Base-by-base conservation (phyloP, 1,139 yeast genomes). In the Saccharomyces hybrid region DNA sequence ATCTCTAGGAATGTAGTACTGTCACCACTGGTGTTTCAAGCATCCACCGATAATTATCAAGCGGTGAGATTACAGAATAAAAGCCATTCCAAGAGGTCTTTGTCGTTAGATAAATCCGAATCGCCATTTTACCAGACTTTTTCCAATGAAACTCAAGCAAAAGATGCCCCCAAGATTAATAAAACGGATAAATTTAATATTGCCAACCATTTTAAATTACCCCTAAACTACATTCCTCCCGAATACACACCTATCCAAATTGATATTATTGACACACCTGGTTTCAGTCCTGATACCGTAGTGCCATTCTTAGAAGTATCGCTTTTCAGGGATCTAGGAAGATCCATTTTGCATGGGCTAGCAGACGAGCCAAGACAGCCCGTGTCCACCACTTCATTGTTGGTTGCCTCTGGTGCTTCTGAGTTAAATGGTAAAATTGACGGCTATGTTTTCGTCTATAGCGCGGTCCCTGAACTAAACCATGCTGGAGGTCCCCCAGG, bases 221-320 rank as follows among this genome's bases (percentile, higher is more conserved):
- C 69, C 0, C 54, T 54, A 0, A 73, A 70, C 32, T 70, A 76
- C 55, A 56, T 62, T 0, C 74, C 75, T 0, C 86, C 86, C 0
- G 67, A 69, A 2, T 72, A 80, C 13, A 73, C 86, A 0, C 88
- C 90, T 0, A 78, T 85, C 7, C 67, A 82, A 38, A 73, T 84
- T 5, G 95, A 86, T 63, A 71, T 86, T 46, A 80, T 86, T 2
- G 95, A 86, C 62, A 83, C 91, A 0, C 89, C 90, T 0, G 81
- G 85, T 2, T 84, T 82, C 65, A 79, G 82, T 51, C 80, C 85
- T 1, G 80, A 78, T 50, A 80, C 78, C 63, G 78, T 83, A 32
- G 86, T 86, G 6, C 95, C 95, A 0, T 86, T 86, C 61, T 68
- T 86, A 41, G 93, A 86, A 62, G 83, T 84, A 2, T 84, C 90